Conservation (phyloP, 1,139 yeast genomes). For the Candida sojae region DNA sequence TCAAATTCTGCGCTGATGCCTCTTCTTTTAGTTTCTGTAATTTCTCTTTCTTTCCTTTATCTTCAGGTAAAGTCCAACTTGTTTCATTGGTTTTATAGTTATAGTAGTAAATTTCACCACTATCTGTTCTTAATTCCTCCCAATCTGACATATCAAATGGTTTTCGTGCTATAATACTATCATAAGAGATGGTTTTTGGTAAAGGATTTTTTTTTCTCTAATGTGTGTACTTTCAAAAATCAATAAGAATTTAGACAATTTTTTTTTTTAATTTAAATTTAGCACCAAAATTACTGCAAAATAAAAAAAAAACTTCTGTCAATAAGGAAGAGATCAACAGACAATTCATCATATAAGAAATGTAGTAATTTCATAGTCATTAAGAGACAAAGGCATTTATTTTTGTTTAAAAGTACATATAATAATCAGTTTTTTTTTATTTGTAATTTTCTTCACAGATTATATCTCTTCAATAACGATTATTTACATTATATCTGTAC, state of each 20-base stretch:
- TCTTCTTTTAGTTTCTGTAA: not conserved
- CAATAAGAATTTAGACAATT: not conserved
- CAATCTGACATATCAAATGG: constrained; percentile 35
- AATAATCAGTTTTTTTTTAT: no score
- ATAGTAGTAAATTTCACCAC: constrained; percentile 74
- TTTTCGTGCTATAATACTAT: no score
- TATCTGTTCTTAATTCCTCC: constrained; percentile 65
- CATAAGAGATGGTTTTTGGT: not conserved
- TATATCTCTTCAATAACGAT: no score
- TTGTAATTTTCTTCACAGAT: no score
- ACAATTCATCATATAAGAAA: no score
- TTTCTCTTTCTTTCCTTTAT: constrained; percentile 14
- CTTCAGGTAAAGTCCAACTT: constrained; percentile 81
- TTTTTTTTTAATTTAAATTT: not conserved
- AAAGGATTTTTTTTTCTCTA: not conserved
- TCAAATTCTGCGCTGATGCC: constrained; percentile 24
- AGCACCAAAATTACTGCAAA: constrained; percentile 1
- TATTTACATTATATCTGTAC: no score
- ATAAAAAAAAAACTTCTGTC: not conserved
- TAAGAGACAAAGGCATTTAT: no score
- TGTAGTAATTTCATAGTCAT: no score
- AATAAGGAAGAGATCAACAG: no score
- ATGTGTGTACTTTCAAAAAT: not conserved
- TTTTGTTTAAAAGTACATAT: no score
- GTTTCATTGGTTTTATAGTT: constrained; percentile 67